phyloP scores from a whole-genome alignment of 495 filamentous ascomycete genomes.

The Parmelia sp. region DNA sequence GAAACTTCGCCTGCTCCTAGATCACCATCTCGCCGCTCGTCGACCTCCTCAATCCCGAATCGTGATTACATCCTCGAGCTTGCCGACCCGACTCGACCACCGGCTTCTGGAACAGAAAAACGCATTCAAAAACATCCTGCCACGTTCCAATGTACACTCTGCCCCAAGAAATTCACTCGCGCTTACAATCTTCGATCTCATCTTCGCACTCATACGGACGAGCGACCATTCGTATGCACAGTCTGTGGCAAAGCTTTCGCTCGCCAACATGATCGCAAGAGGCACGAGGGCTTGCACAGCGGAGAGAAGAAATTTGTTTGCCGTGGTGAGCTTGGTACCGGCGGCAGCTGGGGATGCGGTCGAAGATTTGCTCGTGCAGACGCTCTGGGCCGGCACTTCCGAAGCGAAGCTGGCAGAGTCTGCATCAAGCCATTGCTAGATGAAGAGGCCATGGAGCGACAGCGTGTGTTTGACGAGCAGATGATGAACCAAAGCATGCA shows the following conservation, averaged over 20 bases:
- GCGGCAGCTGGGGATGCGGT: conserved; percentile 84
- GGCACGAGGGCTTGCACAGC: conserved; percentile 83
- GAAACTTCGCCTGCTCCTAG: conserved; percentile 53
- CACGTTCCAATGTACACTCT: conserved; percentile 80
- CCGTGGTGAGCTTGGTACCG: conserved; percentile 77
- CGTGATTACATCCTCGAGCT: conserved; percentile 91
- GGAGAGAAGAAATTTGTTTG: conserved; percentile 98
- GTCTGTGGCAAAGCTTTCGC: conserved; percentile 96
- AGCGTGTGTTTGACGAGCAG: conserved; percentile 25
- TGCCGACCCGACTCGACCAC: conserved; percentile 78
- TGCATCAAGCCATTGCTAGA: conserved; percentile 91
- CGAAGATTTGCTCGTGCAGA: conserved; percentile 92
- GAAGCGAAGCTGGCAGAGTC: conserved; percentile 87
- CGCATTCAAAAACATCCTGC: conserved; percentile 93
- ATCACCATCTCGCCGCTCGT: conserved; percentile 61
- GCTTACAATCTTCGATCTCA: conserved; percentile 91
- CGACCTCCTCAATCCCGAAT: conserved; percentile 78
- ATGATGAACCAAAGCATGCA: conserved; percentile 25
- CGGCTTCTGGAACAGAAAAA: conserved; percentile 49
- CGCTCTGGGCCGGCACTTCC: conserved; percentile 92
- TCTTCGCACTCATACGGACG: conserved; percentile 85
- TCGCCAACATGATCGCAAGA: conserved; percentile 86
- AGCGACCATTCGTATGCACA: conserved; percentile 89
- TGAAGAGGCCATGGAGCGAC: conserved; percentile 29
- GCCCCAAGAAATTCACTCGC: conserved; percentile 80